Evolutionary conservation across 768 basidiomycete species (phyloP).

Genomic region (Dentipellis sp.): DNA sequence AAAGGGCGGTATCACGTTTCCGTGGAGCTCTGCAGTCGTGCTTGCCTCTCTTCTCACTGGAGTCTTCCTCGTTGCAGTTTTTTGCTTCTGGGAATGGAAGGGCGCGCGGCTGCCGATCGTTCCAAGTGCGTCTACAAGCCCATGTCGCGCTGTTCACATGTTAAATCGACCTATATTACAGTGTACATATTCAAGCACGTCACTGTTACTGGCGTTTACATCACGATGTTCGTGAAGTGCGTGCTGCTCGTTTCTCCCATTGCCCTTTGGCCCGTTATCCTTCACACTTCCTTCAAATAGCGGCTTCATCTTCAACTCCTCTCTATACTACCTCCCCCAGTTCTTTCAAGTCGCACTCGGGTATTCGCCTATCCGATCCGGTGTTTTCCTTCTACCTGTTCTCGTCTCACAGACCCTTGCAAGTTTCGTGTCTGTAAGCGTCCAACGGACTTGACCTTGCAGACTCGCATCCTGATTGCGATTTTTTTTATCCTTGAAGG

Average conservation of each 20-base stretch:
- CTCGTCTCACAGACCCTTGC: conserved; percentile 54
- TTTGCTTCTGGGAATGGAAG: conserved; percentile 69
- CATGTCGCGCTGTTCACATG: too few species aligned
- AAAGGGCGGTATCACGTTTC: background rate
- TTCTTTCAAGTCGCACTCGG: conserved; percentile 70
- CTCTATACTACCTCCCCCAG: conserved; percentile 65
- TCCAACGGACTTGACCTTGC: background rate
- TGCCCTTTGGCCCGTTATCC: background rate
- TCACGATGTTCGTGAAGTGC: conserved; percentile 61
- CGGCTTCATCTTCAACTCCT: conserved; percentile 53
- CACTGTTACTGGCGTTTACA: conserved; percentile 61
- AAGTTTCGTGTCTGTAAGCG: conserved; percentile 39
- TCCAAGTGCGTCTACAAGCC: conserved; percentile 50
- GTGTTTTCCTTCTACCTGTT: conserved; percentile 60
- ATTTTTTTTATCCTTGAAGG: background rate
- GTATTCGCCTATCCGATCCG: conserved; percentile 53
- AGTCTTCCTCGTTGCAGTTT: conserved; percentile 42
- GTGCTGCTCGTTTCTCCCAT: conserved; percentile 6
- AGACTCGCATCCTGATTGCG: background rate
- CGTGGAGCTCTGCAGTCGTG: background rate
- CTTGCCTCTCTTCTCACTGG: background rate
- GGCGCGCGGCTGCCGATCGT: conserved; percentile 62
- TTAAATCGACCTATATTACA: conserved; percentile 15
- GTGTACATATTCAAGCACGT: conserved; percentile 64
- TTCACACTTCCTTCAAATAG: conserved; percentile 21